Conservation (phyloP, 306 rosid species). For the Abrus pulchellus region DNA sequence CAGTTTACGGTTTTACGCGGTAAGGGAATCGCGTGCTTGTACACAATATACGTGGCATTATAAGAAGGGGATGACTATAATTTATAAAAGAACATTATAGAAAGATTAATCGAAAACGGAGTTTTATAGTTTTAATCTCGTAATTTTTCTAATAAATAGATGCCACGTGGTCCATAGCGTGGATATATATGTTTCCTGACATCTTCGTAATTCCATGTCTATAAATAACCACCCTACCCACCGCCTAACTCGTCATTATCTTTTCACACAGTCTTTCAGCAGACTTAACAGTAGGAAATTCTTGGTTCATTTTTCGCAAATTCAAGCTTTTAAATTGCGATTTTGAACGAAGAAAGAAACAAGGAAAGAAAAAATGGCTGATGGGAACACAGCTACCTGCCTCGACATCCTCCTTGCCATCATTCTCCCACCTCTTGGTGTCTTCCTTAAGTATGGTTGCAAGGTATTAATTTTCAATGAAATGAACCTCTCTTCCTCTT, state of each 20-base stretch:
- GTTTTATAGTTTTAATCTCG: no score
- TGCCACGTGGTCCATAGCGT: conserved; percentile 32
- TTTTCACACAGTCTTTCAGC: neutral
- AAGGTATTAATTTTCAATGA: conserved; percentile 34
- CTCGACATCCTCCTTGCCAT: conserved; percentile 81
- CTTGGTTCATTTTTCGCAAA: neutral
- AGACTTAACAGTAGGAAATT: neutral
- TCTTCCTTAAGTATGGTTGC: conserved; percentile 89
- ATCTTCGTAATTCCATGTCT: neutral
- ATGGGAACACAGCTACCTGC: conserved; percentile 58
- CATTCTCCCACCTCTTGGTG: conserved; percentile 90
- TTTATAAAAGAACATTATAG: no score
- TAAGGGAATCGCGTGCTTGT: no score
- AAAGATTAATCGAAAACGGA: no score
- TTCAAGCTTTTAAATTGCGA: neutral
- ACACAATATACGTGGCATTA: no score
- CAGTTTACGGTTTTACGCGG: no score
- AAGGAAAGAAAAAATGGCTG: conserved; percentile 46
- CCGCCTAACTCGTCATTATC: fast-evolving
- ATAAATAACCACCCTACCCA: conserved; percentile 29
- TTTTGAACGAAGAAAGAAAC: neutral
- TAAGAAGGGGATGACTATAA: no score
- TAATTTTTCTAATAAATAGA: neutral
- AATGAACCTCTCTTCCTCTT: neutral
- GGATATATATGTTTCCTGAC: neutral